Evolutionary conservation across 805 yeast species (phyloP).

Genomic region (Starmerella potacharoeniae): DNA sequence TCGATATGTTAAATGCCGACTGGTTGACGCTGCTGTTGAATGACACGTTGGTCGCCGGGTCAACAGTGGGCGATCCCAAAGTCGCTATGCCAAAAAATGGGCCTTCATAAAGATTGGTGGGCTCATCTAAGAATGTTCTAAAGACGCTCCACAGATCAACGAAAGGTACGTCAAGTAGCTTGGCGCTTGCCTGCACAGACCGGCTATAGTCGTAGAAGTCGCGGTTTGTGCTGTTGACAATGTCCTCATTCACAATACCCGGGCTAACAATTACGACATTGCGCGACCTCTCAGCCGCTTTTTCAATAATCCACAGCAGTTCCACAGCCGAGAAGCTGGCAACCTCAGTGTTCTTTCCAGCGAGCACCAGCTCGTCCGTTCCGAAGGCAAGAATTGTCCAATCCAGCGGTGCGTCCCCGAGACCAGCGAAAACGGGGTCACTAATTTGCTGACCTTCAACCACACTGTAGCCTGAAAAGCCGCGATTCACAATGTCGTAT

Average conservation of each 20-base stretch:
- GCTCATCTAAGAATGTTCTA: constrained; percentile 33
- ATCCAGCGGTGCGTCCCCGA: constrained; percentile 27
- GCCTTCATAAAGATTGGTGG: neutral
- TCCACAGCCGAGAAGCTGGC: constrained; percentile 26
- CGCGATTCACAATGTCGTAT: constrained; percentile 60
- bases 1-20: neutral
- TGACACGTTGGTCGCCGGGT: neutral
- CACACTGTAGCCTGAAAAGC: constrained; percentile 66
- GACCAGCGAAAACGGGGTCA: constrained; percentile 36
- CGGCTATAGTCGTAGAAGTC: constrained; percentile 36
- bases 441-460: constrained; percentile 39
- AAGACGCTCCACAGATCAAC: constrained; percentile 45
- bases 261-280: constrained; percentile 7
- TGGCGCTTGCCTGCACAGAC: constrained; percentile 39
- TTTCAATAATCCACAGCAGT: constrained; percentile 36
- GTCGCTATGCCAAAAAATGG: neutral
- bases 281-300: neutral
- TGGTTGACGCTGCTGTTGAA: neutral
- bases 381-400: constrained; percentile 60
- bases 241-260: constrained; percentile 8
- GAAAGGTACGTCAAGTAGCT: constrained; percentile 39
- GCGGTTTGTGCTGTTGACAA: constrained; percentile 1
- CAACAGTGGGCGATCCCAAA: neutral
- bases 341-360: too few species aligned
- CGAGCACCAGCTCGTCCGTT: constrained; percentile 64